Evolutionary conservation across 2,329 filamentous ascomycete genomes (phyloP).

Genomic region (Ophiostoma ulmi): DNA sequence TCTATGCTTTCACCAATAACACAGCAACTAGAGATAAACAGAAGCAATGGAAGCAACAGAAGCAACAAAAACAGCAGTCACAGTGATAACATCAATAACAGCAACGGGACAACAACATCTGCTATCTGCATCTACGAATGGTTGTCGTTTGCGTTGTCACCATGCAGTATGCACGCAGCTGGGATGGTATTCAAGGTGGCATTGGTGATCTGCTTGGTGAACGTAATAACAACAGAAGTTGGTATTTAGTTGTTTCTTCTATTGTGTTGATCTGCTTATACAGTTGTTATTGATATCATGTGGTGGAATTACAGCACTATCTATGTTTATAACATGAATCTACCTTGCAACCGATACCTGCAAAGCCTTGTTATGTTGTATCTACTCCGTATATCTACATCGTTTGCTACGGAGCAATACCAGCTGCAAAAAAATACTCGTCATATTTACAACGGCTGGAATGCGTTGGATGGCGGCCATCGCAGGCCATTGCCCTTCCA

Average conservation of each 20-base stretch:
- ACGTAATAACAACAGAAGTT: neutral
- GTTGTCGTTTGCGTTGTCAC: neutral
- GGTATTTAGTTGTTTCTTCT: too few relatives aligned
- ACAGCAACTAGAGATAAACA: neutral
- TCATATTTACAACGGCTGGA: constrained; percentile 1
- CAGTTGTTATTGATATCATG: too few relatives aligned
- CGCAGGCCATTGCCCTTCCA: neutral
- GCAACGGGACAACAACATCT: neutral
- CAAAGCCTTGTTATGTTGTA: neutral
- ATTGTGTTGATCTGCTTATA: too few relatives aligned
- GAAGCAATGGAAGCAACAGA: neutral
- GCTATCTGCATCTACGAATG: neutral
- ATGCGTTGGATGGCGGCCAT: constrained; percentile 11
- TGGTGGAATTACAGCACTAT: too few relatives aligned
- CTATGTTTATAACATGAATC: neutral
- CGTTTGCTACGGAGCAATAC: neutral
- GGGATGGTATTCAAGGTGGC: neutral
- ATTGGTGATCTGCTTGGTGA: neutral
- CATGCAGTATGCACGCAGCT: constrained; percentile 1
- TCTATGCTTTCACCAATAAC: neutral
- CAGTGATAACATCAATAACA: neutral
- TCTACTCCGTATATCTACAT: too few relatives aligned
- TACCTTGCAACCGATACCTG: neutral
- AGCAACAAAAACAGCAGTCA: neutral
- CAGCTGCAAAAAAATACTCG: neutral